Evolutionary conservation across 2,329 filamentous ascomycete species (phyloP), one percentile per base, ranked within the genome.

Genomic region (Aspergillus melleus): DNA sequence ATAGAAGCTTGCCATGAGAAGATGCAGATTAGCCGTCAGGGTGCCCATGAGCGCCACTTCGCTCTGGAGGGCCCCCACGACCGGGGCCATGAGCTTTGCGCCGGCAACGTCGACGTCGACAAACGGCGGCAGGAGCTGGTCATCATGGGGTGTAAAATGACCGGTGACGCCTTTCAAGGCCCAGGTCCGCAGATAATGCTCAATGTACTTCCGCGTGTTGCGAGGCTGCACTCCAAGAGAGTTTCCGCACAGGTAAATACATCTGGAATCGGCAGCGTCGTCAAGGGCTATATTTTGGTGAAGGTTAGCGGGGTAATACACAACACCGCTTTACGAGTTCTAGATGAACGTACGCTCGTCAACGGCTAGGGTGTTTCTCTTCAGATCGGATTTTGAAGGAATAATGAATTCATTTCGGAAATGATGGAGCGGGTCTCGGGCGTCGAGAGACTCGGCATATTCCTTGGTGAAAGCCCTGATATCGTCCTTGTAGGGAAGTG

Each of bases 1-100:
- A 77, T 94, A 96, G 77, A 96, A 96, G 76, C 89, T 91, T 8
- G 90, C 88, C 88, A 96, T 87, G 69, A 95, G 80, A 16, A 96
- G 76, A 74, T 96, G 91, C 61, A 96, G 74, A 73, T 96, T 96
- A 22, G 84, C 86, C 2, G 91, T 96, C 69, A 96, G 77, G 0
- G 90, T 93, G 72, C 92, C 91, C 92, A 96, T 96, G 53, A 93
- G 85, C 55, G 91, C 91, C 16, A 96, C 88, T 76, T 96, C 92
- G 55, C 82, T 82, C 1, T 87, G 77, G 2, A 84, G 79, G 0
- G 91, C 90, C 19, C 92, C 92, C 11, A 96, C 88, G 19, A 96
- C 80, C 30, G 85, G 86, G 2, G 89, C 86, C 70, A 89, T 90
- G 68, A 88, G 83, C 54, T 81, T 81, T 29, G 90, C 86, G 32